A percentile compares a stretch with the other conserved stretches of the same genome.
These are phyloP conservation scores for Aurantiochytrium sp. DNA, from an alignment of 108 stramenopile species.

Conservation along the genomic window DNA sequence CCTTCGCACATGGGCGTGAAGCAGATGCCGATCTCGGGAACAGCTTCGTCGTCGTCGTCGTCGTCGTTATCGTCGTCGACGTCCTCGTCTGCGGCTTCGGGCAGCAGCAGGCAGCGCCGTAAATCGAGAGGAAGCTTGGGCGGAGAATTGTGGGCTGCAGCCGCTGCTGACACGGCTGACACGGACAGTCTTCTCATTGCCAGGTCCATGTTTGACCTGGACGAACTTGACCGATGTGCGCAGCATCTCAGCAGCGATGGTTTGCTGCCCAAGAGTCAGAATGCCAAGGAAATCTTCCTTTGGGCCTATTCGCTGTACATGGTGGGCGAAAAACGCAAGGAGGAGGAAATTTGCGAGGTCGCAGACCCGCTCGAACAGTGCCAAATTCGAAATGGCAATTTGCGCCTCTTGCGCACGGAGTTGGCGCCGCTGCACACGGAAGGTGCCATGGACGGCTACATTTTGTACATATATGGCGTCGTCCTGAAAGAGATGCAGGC, in stretches of 20 bases:
- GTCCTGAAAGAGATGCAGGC: conserved; percentile 45
- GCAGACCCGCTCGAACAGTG: conserved; percentile 31
- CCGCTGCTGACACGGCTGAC: background rate
- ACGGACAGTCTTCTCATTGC: conserved; percentile 10
- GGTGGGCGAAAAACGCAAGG: conserved; percentile 81
- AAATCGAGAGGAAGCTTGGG: background rate
- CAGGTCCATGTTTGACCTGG: background rate
- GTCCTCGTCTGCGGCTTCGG: background rate
- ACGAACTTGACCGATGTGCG: conserved; percentile 16
- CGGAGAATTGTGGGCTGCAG: background rate
- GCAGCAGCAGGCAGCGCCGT: background rate
- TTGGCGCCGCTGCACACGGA: conserved; percentile 34
- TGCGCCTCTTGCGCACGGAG: conserved; percentile 64
- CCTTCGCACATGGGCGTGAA: too few relatives aligned
- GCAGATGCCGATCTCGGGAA: too few relatives aligned
- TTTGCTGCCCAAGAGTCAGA: background rate
- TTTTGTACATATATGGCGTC: conserved; percentile 77
- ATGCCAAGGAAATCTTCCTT: conserved; percentile 47
- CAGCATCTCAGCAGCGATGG: background rate
- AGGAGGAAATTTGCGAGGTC: conserved; percentile 64
- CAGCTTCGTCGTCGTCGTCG: too few relatives aligned
- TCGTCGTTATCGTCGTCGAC: too few relatives aligned
- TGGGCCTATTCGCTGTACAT: conserved; percentile 78
- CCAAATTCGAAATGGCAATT: conserved; percentile 41
- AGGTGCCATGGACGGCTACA: conserved; percentile 70